These are phyloP conservation scores for Phaffia tasmanica DNA, from an alignment of 768 basidiomycete species.

Conservation along the genomic window DNA sequence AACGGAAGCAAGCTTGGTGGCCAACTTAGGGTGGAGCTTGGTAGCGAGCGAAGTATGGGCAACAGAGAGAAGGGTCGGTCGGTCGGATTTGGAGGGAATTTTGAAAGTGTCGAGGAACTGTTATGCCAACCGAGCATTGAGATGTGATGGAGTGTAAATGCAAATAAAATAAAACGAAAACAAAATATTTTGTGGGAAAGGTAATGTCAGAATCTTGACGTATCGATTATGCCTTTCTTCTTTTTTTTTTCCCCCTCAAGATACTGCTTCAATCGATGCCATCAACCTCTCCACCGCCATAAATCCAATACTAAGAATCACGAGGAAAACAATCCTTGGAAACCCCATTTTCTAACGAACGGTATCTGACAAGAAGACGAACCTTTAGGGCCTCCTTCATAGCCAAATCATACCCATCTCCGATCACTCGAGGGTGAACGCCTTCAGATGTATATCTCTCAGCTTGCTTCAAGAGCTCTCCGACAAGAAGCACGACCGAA, in stretches of 20 bases:
- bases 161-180: too few relatives aligned
- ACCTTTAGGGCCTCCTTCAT: constrained; percentile 75
- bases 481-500: constrained; percentile 88
- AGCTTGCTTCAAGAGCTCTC: constrained; percentile 90
- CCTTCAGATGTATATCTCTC: constrained; percentile 97
- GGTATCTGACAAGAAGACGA: background rate
- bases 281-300: background rate
- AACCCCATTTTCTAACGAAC: background rate
- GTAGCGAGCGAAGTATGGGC: constrained; percentile 93
- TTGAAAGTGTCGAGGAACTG: constrained; percentile 92
- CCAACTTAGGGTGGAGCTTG: constrained; percentile 70
- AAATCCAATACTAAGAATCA: background rate
- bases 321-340: background rate
- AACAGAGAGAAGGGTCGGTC: constrained; percentile 81
- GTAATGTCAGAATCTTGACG: background rate
- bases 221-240: too few relatives aligned
- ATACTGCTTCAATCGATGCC: background rate
- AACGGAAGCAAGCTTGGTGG: constrained; percentile 76
- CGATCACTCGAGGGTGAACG: constrained; percentile 93
- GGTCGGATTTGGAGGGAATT: constrained; percentile 54
- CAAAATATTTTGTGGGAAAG: too few relatives aligned
- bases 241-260: too few relatives aligned
- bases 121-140: too few relatives aligned
- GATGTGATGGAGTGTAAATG: background rate
- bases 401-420: constrained; percentile 88